Percentiles rank a stretch among this genome's conserved stretches.
Conservation (phyloP, 345 rosid species). For the Salix koriyanagi region DNA sequence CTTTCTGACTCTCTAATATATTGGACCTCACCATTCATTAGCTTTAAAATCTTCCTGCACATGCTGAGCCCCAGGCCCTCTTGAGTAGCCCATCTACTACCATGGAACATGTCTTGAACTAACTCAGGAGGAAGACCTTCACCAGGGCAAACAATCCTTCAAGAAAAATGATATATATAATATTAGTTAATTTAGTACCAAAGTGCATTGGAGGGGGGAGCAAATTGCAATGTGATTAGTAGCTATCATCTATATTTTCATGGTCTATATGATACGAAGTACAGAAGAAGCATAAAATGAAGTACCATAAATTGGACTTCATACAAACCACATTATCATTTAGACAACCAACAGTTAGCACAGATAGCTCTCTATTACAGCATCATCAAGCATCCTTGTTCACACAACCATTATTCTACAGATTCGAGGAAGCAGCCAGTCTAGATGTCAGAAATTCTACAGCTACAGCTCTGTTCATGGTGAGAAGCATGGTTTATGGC, state of each 20-base stretch:
- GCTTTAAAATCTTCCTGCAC: conserved; percentile 86
- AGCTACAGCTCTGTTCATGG: not conserved
- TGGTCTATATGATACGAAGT: not conserved
- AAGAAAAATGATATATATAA: not conserved
- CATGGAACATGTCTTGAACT: conserved; percentile 90
- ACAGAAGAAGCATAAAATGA: not conserved
- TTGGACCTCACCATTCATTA: conserved; percentile 86
- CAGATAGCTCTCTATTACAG: not conserved
- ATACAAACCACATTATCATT: not conserved
- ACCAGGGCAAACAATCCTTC: conserved; percentile 91
- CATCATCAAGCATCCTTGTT: not conserved
- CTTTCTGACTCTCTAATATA: conserved; percentile 77
- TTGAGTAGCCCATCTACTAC: conserved; percentile 70
- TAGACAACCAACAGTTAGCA: not conserved
- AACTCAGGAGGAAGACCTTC: conserved; percentile 90
- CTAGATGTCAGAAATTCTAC: not conserved
- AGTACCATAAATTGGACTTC: not conserved
- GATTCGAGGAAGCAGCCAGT: not conserved
- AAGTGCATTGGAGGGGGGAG: not conserved
- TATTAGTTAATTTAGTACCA: not conserved
- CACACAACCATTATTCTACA: not conserved
- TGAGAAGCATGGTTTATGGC: not conserved
- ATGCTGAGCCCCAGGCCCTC: conserved; percentile 92
- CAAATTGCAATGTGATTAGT: not conserved
- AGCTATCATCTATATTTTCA: not conserved